Conservation (phyloP, 331 rosid species). For the Telfairia occidentalis region DNA sequence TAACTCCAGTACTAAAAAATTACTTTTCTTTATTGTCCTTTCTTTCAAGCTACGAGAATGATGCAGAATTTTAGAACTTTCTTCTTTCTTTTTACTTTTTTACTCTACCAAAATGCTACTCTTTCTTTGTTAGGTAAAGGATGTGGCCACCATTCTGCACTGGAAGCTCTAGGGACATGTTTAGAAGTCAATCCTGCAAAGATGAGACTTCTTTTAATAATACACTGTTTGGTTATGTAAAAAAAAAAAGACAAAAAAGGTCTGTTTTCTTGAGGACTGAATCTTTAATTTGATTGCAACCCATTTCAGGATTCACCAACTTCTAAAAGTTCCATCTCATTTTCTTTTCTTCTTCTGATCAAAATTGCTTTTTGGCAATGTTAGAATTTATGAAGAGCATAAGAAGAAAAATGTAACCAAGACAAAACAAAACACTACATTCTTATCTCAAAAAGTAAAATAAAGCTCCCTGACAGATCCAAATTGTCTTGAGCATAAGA, state of each 20-base stretch:
- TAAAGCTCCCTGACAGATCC: neutral
- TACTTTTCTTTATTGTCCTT: neutral
- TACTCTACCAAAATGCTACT: slow-evolving; percentile 19
- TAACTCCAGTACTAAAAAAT: slow-evolving; percentile 1
- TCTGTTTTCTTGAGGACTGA: slow-evolving; percentile 18
- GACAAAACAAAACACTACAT: neutral
- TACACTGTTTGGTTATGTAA: slow-evolving; percentile 23
- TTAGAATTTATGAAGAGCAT: neutral
- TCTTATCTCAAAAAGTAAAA: neutral
- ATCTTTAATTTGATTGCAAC: neutral
- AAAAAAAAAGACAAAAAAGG: neutral
- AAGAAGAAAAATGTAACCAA: neutral
- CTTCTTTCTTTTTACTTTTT: slow-evolving; percentile 18
- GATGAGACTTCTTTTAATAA: slow-evolving; percentile 25
- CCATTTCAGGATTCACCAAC: slow-evolving; percentile 6
- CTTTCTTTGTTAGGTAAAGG: slow-evolving; percentile 74
- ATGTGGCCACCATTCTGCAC: slow-evolving; percentile 92
- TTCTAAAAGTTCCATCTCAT: neutral
- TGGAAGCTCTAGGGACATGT: slow-evolving; percentile 82
- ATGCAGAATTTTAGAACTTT: neutral
- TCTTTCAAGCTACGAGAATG: neutral
- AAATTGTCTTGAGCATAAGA: neutral
- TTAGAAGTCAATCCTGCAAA: slow-evolving; percentile 46
- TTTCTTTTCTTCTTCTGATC: neutral
- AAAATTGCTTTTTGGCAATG: neutral